phyloP scores from a whole-genome alignment of 1,139 yeast genomes.

The Hyphopichia pseudoburtonii region DNA sequence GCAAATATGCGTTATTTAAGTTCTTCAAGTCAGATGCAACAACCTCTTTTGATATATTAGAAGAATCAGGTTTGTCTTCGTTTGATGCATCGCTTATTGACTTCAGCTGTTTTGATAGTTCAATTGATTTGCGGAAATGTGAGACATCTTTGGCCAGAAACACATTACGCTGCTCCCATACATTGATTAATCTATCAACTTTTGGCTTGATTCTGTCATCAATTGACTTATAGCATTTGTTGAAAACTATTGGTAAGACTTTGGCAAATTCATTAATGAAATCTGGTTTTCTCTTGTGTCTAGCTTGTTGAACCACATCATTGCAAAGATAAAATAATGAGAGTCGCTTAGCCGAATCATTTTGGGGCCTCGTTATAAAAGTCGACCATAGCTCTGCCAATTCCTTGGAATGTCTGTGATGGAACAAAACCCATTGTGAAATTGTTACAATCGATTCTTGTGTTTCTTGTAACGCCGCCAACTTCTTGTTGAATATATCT shows the following conservation, averaged over 20 bases:
- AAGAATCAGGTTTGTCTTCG: slow-evolving; percentile 3
- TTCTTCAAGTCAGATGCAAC: slow-evolving; percentile 42
- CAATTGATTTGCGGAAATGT: slow-evolving; percentile 39
- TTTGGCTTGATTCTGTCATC: slow-evolving; percentile 50
- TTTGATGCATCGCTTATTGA: slow-evolving; percentile 2
- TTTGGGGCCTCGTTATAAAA: slow-evolving; percentile 29
- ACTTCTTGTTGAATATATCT: slow-evolving; percentile 55
- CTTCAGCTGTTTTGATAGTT: slow-evolving; percentile 15
- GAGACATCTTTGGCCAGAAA: slow-evolving; percentile 47
- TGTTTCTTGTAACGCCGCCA: slow-evolving; percentile 66
- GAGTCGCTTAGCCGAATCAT: slow-evolving; percentile 49
- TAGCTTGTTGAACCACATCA: slow-evolving; percentile 81
- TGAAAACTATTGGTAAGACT: slow-evolving; percentile 42
- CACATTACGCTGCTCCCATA: slow-evolving; percentile 72
- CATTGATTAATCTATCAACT: slow-evolving; percentile 62
- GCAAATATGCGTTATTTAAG: slow-evolving; percentile 32
- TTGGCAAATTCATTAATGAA: slow-evolving; percentile 59
- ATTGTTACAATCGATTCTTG: slow-evolving; percentile 82
- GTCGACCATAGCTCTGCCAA: slow-evolving; percentile 65
- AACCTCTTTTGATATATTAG: slow-evolving; percentile 9
- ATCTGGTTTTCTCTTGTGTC: slow-evolving; percentile 61
- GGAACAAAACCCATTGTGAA: slow-evolving; percentile 84
- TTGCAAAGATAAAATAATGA: slow-evolving; percentile 72
- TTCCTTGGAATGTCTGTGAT: slow-evolving; percentile 62
- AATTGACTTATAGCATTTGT: slow-evolving; percentile 29